phyloP scores from a whole-genome alignment of 139 green algal species.

The Micractinium conductrix region DNA sequence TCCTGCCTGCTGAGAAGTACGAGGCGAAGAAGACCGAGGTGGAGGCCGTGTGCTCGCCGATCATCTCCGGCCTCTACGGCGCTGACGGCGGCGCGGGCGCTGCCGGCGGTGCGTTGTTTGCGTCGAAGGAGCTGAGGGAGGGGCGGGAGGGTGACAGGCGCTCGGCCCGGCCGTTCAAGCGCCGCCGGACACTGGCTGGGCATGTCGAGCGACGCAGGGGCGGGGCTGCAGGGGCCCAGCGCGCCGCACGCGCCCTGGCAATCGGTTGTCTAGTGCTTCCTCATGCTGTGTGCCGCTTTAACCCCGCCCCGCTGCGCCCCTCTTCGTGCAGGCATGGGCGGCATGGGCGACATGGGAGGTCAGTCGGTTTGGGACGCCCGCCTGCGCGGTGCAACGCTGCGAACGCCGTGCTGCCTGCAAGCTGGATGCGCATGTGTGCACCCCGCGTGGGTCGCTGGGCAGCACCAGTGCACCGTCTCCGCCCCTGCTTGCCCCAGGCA shows the following conservation, averaged over 20 bases:
- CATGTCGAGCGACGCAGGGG: too few species aligned
- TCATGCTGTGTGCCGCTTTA: background rate
- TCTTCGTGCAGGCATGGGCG: background rate
- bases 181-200: too few species aligned
- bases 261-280: background rate
- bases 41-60: conserved; percentile 91
- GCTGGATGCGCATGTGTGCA: too few species aligned
- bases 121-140: too few species aligned
- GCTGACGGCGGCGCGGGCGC: background rate
- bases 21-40: conserved; percentile 97
- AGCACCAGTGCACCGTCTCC: too few species aligned
- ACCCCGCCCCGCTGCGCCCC: background rate
- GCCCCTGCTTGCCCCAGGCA: too few species aligned
- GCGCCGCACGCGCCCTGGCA: too few species aligned
- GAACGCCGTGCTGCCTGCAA: background rate
- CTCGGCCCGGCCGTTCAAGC: background rate
- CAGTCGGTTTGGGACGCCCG: background rate
- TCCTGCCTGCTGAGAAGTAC: conserved; percentile 85
- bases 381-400: background rate
- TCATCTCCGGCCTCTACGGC: conserved; percentile 87
- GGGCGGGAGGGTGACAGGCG: background rate
- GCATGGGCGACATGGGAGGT: conserved; percentile 26
- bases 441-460: too few species aligned
- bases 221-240: too few species aligned
- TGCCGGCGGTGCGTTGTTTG: background rate